Conservation (phyloP, 805 yeast genomes). For the Starmerella bacillaris region DNA sequence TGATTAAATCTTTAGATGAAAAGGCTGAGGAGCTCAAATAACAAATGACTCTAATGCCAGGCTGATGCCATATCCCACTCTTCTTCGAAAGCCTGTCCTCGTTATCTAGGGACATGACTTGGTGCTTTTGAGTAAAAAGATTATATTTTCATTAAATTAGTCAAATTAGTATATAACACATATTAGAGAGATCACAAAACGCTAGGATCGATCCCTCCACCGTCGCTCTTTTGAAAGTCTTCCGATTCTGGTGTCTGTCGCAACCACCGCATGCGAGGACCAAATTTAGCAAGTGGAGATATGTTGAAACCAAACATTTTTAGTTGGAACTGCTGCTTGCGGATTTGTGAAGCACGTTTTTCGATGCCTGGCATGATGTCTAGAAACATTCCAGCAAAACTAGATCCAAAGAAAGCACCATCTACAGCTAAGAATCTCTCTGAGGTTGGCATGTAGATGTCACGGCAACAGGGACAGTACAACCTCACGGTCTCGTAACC, state of each 20-base stretch:
- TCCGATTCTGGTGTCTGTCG: conserved; percentile 51
- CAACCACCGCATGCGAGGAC: conserved; percentile 94
- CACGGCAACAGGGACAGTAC: conserved; percentile 89
- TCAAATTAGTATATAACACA: not conserved
- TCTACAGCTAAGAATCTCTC: conserved; percentile 77
- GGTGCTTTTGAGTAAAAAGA: too few species aligned
- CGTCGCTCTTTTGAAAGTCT: conserved; percentile 39
- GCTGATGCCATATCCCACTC: too few species aligned
- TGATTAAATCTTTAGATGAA: conserved; percentile 48
- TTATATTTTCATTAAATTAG: too few species aligned
- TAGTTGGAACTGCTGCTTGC: conserved; percentile 36
- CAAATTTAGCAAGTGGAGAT: conserved; percentile 53
- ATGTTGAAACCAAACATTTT: conserved; percentile 77
- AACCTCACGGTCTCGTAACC: conserved; percentile 84
- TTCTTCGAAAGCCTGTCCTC: too few species aligned
- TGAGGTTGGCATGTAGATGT: conserved; percentile 71
- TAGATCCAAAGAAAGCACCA: conserved; percentile 94
- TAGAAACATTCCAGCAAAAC: conserved; percentile 82
- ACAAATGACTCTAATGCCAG: too few species aligned
- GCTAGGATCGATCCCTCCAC: conserved; percentile 6
- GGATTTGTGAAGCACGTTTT: conserved; percentile 46
- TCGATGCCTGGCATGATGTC: conserved; percentile 85
- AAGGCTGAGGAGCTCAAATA: conserved; percentile 6
- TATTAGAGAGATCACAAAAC: not conserved
- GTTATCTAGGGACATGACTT: too few species aligned